Evolutionary conservation across 192 early-diverging fungal species (phyloP), one percentile per base, ranked within the genome.

Genomic region (Haplosporangium gracile): DNA sequence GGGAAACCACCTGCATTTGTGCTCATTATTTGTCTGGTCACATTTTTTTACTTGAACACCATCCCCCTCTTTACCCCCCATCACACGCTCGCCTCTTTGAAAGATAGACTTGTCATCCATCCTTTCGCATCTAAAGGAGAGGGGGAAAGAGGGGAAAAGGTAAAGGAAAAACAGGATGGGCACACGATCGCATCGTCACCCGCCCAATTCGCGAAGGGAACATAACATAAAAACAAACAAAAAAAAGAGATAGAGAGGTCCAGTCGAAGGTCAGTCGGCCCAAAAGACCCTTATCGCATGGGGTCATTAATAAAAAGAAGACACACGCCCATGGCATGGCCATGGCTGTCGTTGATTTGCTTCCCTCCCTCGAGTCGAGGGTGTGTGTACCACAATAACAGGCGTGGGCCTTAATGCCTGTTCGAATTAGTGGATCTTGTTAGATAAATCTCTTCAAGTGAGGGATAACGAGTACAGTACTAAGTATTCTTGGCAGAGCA

Each of bases 111-210:
- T 73, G 45, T 51, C 26, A 32, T 51, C 29, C 24, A 51, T 29
- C n/a, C n/a, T 51, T 43, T 51, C 49, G 20, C 49, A 20, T 51
- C 49, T 51, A 18, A 18, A 51, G 15, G 49, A 49, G 49, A 51
- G 49, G 49, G 47, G 20, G 57, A 43, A 42, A 20, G 57, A 39
- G 60, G 40, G 57, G n/a, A 2, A 29, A 8, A 71, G 6, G n/a
- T 1, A 32, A 32, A 32, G 26, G 26, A 20, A 24, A 38, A 55
- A 39, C n/a, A 57, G n/a, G 36, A 74, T 47, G 45, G 36, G 47
- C 73, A 74, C 73, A 74, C 73, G 73, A 74, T 74, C 45, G 22
- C 60, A 65, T 65, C 60, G 24, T 74, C 73, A 74, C 73, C 73
- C 73, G 73, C 29, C 40, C 72, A 73, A 51, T 32, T 47, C 29